Base-by-base conservation (phyloP, 164 flowering plant genomes). In the Aristolochia contorta region DNA sequence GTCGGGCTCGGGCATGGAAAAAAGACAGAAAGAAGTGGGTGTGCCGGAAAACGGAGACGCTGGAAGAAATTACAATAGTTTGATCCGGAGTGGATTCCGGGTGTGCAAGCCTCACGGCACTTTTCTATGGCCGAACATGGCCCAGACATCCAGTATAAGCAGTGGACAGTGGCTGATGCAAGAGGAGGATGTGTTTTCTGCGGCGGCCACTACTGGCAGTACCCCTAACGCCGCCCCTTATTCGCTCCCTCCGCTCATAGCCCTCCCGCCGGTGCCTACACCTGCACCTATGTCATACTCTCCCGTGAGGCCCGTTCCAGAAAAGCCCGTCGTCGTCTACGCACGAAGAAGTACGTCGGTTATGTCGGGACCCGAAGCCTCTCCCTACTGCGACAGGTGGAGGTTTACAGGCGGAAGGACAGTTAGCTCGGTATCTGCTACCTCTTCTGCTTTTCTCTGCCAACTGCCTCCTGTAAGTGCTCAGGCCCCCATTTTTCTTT, bases 101-200 rank as follows among this genome's bases (percentile, higher is more conserved):
- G 75, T 84, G 12, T 86, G 87, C 80, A 82, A 72, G 73, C 89
- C 93, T 2, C 83, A 77, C 50, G 89, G 93, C 13, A 77, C 82
- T 21, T 79, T 84, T 58, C 72, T 79, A 30, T 84, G 89, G 87
- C 89, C 89, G 21, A 55, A 43, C 52, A 67, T 59, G 62, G 67
- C 37, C 64, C 56, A 22, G 56, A 49, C 49, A 23, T 32, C 30
- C 45, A 63, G 62, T 47, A 51, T 2, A 70, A 71, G 16, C 76
- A 16, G 22, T 23, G 15, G 2, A 4, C 55, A 49, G 47, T 57
- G 33, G 50, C 54, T 45, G 45, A 56, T 61, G 43, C 66, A 67
- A 24, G 72, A 56, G 19, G 78, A 71, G 54, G 70, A 69, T 56
- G 56, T 75, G 15, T 49, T 60, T 10, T 19, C 25, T 12, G 24